Conservation (phyloP, 2,329 filamentous ascomycete genomes). For the Parafenestella ontariensis region DNA sequence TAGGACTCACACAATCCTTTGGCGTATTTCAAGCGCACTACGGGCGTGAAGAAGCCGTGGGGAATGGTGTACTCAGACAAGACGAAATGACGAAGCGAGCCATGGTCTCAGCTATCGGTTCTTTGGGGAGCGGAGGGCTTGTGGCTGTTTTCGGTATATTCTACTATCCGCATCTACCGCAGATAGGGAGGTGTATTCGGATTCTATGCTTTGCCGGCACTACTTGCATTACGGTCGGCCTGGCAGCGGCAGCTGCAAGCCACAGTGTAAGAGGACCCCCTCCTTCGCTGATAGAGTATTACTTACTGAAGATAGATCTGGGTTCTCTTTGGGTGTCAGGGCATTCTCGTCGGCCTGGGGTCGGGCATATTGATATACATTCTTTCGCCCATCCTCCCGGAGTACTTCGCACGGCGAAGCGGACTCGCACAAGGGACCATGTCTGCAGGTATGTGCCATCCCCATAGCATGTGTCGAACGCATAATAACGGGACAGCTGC, state of each 20-base stretch:
- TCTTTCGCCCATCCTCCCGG: constrained; percentile 56
- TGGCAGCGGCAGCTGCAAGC: constrained; percentile 20
- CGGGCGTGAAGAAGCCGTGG: constrained; percentile 17
- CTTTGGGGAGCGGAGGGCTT: constrained; percentile 27
- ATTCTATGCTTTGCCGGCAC: constrained; percentile 21
- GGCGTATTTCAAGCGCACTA: constrained; percentile 34
- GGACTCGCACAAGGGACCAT: constrained; percentile 41
- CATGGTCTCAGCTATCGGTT: constrained; percentile 25
- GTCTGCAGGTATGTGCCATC: constrained; percentile 15
- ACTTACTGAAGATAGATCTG: constrained; percentile 29
- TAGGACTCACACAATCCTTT: constrained; percentile 29
- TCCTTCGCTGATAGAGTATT: background rate
- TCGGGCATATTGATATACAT: constrained; percentile 55
- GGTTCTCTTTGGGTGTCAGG: constrained; percentile 56
- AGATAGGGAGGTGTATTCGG: constrained; percentile 24
- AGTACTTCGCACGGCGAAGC: constrained; percentile 58
- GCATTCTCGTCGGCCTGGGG: constrained; percentile 54
- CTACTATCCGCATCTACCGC: constrained; percentile 24
- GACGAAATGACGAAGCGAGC: constrained; percentile 15
- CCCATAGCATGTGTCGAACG: background rate
- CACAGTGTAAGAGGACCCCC: constrained; percentile 17
- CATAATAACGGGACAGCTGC: constrained; percentile 14
- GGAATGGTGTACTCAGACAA: constrained; percentile 16
- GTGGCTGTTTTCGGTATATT: constrained; percentile 24
- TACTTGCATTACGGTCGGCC: constrained; percentile 18